Evolutionary conservation across 2,329 filamentous ascomycete genomes (phyloP), one percentile per base, ranked within the genome.

Genomic region (Neoarthrinium moseri): DNA sequence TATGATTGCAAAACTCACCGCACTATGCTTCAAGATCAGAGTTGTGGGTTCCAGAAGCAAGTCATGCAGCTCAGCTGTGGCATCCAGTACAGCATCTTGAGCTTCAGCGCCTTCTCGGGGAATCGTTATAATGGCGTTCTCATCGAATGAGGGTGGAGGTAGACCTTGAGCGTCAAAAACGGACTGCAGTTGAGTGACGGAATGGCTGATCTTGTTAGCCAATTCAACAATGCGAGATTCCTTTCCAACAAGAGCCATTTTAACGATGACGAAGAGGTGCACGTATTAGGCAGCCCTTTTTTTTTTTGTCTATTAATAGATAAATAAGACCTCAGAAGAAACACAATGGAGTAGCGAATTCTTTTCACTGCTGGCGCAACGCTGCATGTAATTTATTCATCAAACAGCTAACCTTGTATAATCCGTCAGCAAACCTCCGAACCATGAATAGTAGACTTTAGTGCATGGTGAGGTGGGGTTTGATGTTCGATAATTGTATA

Each of bases 1-100:
- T n/a, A n/a, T n/a, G n/a, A n/a, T n/a, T n/a, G n/a, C n/a, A 13
- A 38, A 22, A 29, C 15, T 49, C 37, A 54, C 47, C 7, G 13
- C 45, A 3, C 42, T 26, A 17, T 40, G 27, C 17, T 39, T 27
- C 4, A 15, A 22, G 7, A 52, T 33, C 4, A 52, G 13, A 2
- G 8, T 22, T 32, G 50, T 1, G 2, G 51, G 51, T 1, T 51
- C 46, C 3, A 48, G 15, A 1, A 53, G 49, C 6, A 54, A 6
- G 10, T 54, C 49, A 27, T 46, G 27, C 5, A 54, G 47, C 46
- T 54, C 51, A 10, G 45, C 35, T 1, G 49, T 39, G 3, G 51
- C 51, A 30, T 54, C 51, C 3, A 54, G 29, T 1, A 50, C 23
- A n/a, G 32, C 36, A 23, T 49, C 43, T n/a, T 22, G 45, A 18